phyloP scores from a whole-genome alignment of 2,329 filamentous ascomycete genomes.

The Aspergillus fumigatus region DNA sequence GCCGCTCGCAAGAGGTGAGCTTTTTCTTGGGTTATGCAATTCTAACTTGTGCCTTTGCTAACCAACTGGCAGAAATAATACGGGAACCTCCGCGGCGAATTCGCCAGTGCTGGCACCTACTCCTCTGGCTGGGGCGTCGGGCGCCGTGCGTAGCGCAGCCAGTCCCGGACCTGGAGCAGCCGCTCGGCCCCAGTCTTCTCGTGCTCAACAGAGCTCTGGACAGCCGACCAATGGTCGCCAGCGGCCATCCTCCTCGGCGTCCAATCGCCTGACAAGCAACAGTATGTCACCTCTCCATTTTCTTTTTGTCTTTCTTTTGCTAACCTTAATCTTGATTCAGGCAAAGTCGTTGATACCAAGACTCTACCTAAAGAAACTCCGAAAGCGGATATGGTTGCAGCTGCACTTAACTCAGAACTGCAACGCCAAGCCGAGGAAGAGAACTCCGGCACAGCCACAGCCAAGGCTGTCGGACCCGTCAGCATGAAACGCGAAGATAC shows the following conservation, averaged over 20 bases:
- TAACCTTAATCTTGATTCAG: slow-evolving; percentile 22
- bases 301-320: slow-evolving; percentile 22
- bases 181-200: slow-evolving; percentile 62
- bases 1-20: slow-evolving; percentile 68
- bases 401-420: slow-evolving; percentile 34
- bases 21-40: neutral
- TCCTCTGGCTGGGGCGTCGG: slow-evolving; percentile 64
- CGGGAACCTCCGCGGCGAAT: slow-evolving; percentile 49
- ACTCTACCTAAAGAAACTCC: slow-evolving; percentile 47
- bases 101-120: slow-evolving; percentile 72
- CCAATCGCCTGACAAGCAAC: slow-evolving; percentile 57
- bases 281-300: slow-evolving; percentile 28
- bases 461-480: slow-evolving; percentile 16
- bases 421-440: slow-evolving; percentile 29
- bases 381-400: slow-evolving; percentile 20
- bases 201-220: slow-evolving; percentile 71
- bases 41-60: neutral
- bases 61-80: slow-evolving; percentile 38
- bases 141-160: slow-evolving; percentile 52
- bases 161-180: slow-evolving; percentile 58
- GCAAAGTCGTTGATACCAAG: slow-evolving; percentile 48
- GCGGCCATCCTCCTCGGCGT: slow-evolving; percentile 56
- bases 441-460: slow-evolving; percentile 9
- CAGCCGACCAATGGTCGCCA: slow-evolving; percentile 55
- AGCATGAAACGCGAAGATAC: slow-evolving; percentile 34